Base-by-base conservation (phyloP, 257 asterid species). In the Scutellaria minor region DNA sequence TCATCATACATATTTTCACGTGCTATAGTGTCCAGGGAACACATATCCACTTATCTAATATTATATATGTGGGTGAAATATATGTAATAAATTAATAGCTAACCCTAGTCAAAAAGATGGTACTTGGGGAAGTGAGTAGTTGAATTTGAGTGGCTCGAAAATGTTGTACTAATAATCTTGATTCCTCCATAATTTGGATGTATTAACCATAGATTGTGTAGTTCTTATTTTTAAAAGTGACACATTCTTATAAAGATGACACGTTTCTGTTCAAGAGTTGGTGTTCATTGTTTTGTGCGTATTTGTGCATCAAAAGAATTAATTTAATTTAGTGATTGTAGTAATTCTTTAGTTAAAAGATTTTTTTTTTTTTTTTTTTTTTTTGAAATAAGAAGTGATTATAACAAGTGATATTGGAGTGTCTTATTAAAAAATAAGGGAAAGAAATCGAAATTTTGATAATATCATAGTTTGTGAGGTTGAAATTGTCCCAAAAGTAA, bases 91-190 rank as follows among this genome's bases (percentile, higher is more conserved):
- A 31, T 31, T 6, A 35, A 5, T 5, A 47, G 6, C 35, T 15
- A 56, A 68, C 59, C 64, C 13, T 41, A 62, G 66, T 77, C 69
- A 77, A 70, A 1, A 76, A 76, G 22, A 60, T 15, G 5, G 6
- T 44, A 46, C 35, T 64, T 56, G 66, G 69, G 79, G 62, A 6
- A 64, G 45, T 1, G 46, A 5, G 20, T 8, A 14, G 44, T 48
- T 75, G 63, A 67, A 60, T 14, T 67, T 66, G 76, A 60, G 81
- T 76, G 69, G 79, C 79, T 80, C 84, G 70, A 80, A 70, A 72
- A 42, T 53, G 27, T 39, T 58, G 27, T 57, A 31, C 48, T 67
- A 52, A 42, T 41, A 63, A 52, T 75, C 69, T 75, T 15, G 76
- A 80, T 61, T 76, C 81, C 76, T 76, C 79, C 20, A 52, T 59